Evolutionary conservation across 306 rosid species (phyloP).

Genomic region (Glycine tomentella): DNA sequence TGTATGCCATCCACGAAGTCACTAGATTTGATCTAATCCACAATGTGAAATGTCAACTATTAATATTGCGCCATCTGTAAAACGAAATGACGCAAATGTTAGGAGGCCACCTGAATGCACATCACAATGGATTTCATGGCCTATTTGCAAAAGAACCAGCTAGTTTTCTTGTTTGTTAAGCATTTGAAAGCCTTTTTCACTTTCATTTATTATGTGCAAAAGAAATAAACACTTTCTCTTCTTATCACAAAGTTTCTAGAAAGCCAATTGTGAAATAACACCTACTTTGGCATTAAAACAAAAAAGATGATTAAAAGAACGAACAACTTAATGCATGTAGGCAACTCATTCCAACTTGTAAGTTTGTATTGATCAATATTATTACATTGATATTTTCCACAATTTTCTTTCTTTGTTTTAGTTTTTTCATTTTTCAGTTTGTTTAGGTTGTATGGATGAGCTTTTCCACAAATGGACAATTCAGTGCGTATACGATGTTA

Average conservation of each 20-base stretch:
- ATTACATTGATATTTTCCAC: not conserved
- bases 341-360: constrained; percentile 23
- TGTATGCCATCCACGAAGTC: constrained; percentile 49
- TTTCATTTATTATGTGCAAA: constrained; percentile 41
- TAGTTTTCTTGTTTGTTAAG: constrained; percentile 74
- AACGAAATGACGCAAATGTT: constrained; percentile 36
- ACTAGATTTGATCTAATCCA: constrained; percentile 55
- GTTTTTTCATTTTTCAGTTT: not conserved
- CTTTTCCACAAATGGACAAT: constrained; percentile 46
- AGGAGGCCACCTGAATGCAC: constrained; percentile 36
- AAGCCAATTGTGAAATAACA: constrained; percentile 48
- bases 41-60: constrained; percentile 27
- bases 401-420: not conserved
- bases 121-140: constrained; percentile 24
- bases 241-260: constrained; percentile 40
- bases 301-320: not conserved
- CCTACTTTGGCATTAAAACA: constrained; percentile 37
- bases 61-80: constrained; percentile 40
- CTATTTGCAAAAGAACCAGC: constrained; percentile 42
- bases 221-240: constrained; percentile 54
- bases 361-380: constrained; percentile 11
- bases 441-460: constrained; percentile 45
- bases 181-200: constrained; percentile 49
- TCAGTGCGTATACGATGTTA: not conserved
- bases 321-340: not conserved